Base-by-base conservation (phyloP, 495 filamentous ascomycete genomes). In the Apodospora peruviana region DNA sequence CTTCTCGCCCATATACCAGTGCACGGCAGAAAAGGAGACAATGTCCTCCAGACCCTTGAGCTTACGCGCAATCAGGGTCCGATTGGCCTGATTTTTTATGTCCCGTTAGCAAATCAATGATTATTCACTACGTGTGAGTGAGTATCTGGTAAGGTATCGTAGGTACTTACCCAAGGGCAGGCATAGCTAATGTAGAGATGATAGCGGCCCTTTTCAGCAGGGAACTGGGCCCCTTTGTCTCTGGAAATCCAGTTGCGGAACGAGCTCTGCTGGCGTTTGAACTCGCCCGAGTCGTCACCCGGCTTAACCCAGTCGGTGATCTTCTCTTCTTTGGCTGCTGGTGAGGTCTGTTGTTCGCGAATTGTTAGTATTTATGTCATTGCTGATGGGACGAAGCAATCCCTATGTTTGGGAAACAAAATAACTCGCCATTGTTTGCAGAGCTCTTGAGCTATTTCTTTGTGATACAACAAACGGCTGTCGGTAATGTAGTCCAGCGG, bases 271-370 rank as follows among this genome's bases (percentile, higher is more conserved):
- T 82, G 82, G 25, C 87, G 84, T 70, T 93, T 94, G 82, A 94
- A 96, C 68, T 95, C 90, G 68, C 91, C 91, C 2, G 81, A 77
- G 52, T 79, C 84, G 67, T 90, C 85, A 47, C 71, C 70, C 29
- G 82, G 83, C 19, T 77, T 70, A 16, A 90, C 90, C 89, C 89
- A 96, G 57, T 91, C 77, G 23, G 88, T 90, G 64, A 95, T 93
- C 29, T 75, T 81, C 16, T 34, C 55, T 19, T 55, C 48, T 21
- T 60, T 51, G 53, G 58, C 18, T 5, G 50, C 52, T 43, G 19
- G 19, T 19, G 16, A 35, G 40, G 4, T 14, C n/a, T n/a, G n/a
- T n/a, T n/a, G n/a, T n/a, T n/a, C n/a, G n/a, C n/a, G n/a, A n/a
- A n/a, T n/a, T n/a, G n/a, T n/a, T n/a, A n/a, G n/a, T n/a, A n/a